These are phyloP conservation scores for Boletus tylopilopsis DNA, from an alignment of 768 basidiomycete species.

Conservation along the genomic window DNA sequence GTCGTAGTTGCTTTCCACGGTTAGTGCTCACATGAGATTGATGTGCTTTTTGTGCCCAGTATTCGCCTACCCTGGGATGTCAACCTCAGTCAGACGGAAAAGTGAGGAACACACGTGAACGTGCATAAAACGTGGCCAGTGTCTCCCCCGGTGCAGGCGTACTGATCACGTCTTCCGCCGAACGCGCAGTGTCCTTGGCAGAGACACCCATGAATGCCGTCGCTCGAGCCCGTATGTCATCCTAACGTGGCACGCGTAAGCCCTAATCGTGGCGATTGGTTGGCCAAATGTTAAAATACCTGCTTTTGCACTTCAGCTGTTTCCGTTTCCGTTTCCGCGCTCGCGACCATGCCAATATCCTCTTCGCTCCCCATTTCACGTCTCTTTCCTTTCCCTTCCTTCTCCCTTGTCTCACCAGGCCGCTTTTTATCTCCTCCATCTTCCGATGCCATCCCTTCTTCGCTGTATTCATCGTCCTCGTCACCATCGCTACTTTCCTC, in stretches of 20 bases:
- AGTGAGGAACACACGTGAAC: conserved; percentile 53
- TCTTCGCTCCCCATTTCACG: conserved; percentile 21
- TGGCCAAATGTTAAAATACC: neutral
- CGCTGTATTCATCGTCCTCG: conserved; percentile 29
- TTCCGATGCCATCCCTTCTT: neutral
- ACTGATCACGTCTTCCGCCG: conserved; percentile 67
- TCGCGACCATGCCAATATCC: neutral
- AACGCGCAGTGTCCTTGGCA: conserved; percentile 48
- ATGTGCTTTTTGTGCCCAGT: conserved; percentile 76
- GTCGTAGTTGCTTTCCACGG: conserved; percentile 72
- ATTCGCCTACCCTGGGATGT: conserved; percentile 48
- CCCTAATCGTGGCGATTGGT: too few species aligned
- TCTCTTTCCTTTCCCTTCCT: conserved; percentile 2
- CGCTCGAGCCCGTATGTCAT: conserved; percentile 41
- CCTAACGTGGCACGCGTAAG: conserved; percentile 13
- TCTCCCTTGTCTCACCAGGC: neutral
- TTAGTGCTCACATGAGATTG: conserved; percentile 48
- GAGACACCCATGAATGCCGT: conserved; percentile 61
- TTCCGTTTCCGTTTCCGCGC: neutral
- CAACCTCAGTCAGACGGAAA: neutral
- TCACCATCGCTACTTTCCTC: conserved; percentile 54
- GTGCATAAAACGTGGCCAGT: conserved; percentile 76
- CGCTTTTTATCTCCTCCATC: conserved; percentile 14
- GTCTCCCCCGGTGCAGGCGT: conserved; percentile 86
- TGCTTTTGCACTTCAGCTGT: conserved; percentile 11